Percentiles rank a stretch among this genome's conserved stretches.
Conservation (phyloP, 2,329 filamentous ascomycete genomes). For the Aspergillus novoparasiticus region DNA sequence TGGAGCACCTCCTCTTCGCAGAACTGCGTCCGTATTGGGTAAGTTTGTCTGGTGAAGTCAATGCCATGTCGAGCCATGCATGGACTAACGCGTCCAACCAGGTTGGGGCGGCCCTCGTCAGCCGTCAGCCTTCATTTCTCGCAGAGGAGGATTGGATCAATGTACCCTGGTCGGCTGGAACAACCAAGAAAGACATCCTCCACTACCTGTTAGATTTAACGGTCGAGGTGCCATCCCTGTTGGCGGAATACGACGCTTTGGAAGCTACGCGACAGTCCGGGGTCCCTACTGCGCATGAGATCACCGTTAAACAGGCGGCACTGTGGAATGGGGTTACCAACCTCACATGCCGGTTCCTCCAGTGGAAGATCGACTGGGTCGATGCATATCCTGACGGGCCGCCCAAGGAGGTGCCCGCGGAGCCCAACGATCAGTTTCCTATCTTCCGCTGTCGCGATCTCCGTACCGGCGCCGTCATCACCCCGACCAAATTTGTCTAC, state of each 20-base stretch:
- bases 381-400: conserved; percentile 35
- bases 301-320: conserved; percentile 33
- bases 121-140: conserved; percentile 38
- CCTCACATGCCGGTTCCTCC: conserved; percentile 31
- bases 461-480: conserved; percentile 34
- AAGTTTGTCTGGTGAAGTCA: conserved; percentile 9
- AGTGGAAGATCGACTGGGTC: conserved; percentile 37
- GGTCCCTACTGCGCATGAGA: conserved; percentile 33
- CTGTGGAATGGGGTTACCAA: conserved; percentile 40
- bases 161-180: conserved; percentile 41
- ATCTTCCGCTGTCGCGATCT: conserved; percentile 37
- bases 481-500: conserved; percentile 35
- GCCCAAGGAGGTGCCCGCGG: conserved; percentile 29
- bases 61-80: background rate
- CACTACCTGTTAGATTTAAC: conserved; percentile 41
- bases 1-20: conserved; percentile 42
- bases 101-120: conserved; percentile 35
- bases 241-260: conserved; percentile 36
- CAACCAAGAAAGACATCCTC: conserved; percentile 39
- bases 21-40: conserved; percentile 45
- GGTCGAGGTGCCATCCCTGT: conserved; percentile 35
- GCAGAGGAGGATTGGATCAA: conserved; percentile 42
- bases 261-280: conserved; percentile 24
- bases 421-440: conserved; percentile 32
- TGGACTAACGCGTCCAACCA: conserved; percentile 12